phyloP scores from a whole-genome alignment of 176 grass and related monocot species.

The Oryza brachyantha region DNA sequence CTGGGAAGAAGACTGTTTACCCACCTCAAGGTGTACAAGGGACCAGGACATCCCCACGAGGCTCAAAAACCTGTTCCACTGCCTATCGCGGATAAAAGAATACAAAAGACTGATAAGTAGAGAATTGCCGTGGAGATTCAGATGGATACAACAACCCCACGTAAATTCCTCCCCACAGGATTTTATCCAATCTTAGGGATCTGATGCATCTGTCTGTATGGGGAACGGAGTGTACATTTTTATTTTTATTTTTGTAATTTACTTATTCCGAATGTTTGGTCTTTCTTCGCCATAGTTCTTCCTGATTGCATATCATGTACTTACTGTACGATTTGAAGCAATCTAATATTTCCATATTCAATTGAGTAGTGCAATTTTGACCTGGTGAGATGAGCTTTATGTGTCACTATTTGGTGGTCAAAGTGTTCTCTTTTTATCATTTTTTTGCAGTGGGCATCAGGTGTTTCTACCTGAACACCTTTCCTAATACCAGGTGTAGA shows the following conservation, averaged over 20 bases:
- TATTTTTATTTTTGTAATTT: slow-evolving; percentile 41
- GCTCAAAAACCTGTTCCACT: slow-evolving; percentile 83
- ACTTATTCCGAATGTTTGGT: background rate
- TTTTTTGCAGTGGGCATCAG: background rate
- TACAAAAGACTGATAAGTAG: slow-evolving; percentile 38
- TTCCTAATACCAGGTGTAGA: background rate
- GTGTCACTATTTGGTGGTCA: background rate
- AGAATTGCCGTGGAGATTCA: background rate
- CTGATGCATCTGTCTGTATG: slow-evolving; percentile 4
- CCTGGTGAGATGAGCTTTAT: slow-evolving; percentile 4
- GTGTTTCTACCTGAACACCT: background rate
- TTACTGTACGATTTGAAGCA: slow-evolving; percentile 18
- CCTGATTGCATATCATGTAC: slow-evolving; percentile 7
- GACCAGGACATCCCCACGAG: slow-evolving; percentile 80
- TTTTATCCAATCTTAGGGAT: slow-evolving; percentile 20
- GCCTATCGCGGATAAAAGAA: slow-evolving; percentile 92
- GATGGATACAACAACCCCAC: slow-evolving; percentile 16
- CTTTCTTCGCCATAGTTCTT: background rate
- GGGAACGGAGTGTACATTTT: slow-evolving; percentile 26
- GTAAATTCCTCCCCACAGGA: background rate
- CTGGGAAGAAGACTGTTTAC: slow-evolving; percentile 92
- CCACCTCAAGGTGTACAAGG: slow-evolving; percentile 96
- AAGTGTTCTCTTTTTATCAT: background rate
- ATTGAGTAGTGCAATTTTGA: slow-evolving; percentile 11
- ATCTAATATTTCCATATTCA: background rate